Conservation (phyloP, 148 eudicot species). For the Hydrangea macrophylla region DNA sequence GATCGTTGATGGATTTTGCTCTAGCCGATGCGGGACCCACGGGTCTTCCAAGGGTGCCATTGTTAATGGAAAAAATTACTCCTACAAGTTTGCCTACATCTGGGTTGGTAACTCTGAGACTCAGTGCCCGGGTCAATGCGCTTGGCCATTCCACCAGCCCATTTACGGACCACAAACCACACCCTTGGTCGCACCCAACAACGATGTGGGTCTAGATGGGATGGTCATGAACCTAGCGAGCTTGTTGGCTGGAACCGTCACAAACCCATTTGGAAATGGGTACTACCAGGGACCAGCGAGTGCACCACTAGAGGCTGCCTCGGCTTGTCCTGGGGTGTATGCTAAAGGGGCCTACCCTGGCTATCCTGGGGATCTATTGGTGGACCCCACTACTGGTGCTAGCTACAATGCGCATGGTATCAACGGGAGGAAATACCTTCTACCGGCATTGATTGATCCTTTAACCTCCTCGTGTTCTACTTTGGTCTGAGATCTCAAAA, state of each 20-base stretch:
- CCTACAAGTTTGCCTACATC: constrained; percentile 23
- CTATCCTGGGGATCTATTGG: constrained; percentile 32
- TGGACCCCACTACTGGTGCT: constrained; percentile 22
- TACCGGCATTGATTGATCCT: constrained; percentile 40
- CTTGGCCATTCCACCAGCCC: constrained; percentile 45
- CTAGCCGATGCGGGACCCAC: constrained; percentile 39
- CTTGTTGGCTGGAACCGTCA: constrained; percentile 25
- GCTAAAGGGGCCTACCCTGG: constrained; percentile 40
- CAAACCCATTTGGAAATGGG: constrained; percentile 44
- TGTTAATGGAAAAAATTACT: neutral
- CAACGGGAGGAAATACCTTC: constrained; percentile 30
- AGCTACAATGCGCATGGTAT: constrained; percentile 38
- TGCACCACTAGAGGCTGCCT: constrained; percentile 35
- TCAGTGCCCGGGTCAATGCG: constrained; percentile 31
- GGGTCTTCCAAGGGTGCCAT: constrained; percentile 9
- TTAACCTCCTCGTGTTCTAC: constrained; percentile 27
- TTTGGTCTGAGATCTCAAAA: constrained; percentile 19
- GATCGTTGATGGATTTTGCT: constrained; percentile 29
- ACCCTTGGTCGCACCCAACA: constrained; percentile 31
- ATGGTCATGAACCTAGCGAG: constrained; percentile 36
- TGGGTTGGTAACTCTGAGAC: constrained; percentile 41
- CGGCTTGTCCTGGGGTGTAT: constrained; percentile 36
- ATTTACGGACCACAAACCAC: constrained; percentile 38
- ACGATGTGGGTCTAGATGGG: constrained; percentile 37
- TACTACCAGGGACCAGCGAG: constrained; percentile 33